Base-by-base conservation (phyloP, 495 filamentous ascomycete species). In the Diplogelasinospora grovesii region DNA sequence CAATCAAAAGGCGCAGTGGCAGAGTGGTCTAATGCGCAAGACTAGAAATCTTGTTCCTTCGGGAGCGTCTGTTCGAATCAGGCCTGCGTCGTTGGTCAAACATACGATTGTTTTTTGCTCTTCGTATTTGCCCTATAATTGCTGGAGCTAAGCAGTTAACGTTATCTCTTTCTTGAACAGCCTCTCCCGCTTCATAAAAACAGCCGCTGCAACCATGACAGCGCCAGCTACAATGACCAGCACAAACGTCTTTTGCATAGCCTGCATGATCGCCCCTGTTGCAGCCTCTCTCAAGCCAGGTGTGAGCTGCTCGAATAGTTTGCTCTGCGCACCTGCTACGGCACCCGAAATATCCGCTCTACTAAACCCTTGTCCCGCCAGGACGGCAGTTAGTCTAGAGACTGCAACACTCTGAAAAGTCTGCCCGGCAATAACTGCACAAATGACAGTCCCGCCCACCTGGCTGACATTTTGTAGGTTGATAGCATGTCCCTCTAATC, bases 391-490 rank as follows among this genome's bases (percentile, higher is more conserved):
- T 14, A 73, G 54, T 15, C 56, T 56, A 6, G 45, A 49, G 16
- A 58, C 37, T 2, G 57, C 56, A 10, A 56, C 53, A 36, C 75
- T 76, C 30, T 79, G 55, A 55, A 77, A 81, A 3, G 81, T 63
- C 5, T 67, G 56, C 7, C 75, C 75, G 7, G 75, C 73, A 15
- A 83, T 75, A 0, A 73, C 70, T 3, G 83, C 63, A 0, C 70
- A 57, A 22, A 83, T 64, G 2, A 70, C 67, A 4, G 69, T 59
- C 22, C 74, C 74, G 2, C 60, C 50, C 6, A 78, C 60, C 53
- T 83, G 80, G 2, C 65, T 69, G 14, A 68, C 49, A 6, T 67
- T 70, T 46, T 80, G 76, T 46, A 78, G 69, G 9, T 65, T 70
- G 7, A 79, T 59, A 1, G 66, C 73, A 23, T 63, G 45, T 1